Evolutionary conservation across 2,329 filamentous ascomycete species (phyloP).

Genomic region (Coniella vitis): DNA sequence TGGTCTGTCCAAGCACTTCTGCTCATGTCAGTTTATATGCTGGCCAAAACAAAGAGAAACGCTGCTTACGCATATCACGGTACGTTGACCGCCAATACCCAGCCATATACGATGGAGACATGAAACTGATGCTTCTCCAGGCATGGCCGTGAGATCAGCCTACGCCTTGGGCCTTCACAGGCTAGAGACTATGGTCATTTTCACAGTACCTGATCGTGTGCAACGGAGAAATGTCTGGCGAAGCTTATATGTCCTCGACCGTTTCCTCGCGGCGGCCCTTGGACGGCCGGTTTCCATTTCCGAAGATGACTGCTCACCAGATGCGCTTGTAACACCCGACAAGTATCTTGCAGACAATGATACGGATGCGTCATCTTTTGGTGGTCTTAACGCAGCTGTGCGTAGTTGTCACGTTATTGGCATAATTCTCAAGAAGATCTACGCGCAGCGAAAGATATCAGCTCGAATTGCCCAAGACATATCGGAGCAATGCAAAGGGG

Average conservation of each 20-base stretch:
- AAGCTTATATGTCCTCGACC: slow-evolving; percentile 58
- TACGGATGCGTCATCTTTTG: slow-evolving; percentile 16
- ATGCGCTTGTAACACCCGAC: slow-evolving; percentile 28
- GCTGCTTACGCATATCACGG: slow-evolving; percentile 57
- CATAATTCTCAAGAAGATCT: slow-evolving; percentile 51
- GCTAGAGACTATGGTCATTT: slow-evolving; percentile 51
- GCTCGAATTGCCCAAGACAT: slow-evolving; percentile 51
- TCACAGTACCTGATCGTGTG: slow-evolving; percentile 37
- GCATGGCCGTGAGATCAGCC: slow-evolving; percentile 57
- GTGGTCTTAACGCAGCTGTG: slow-evolving; percentile 48
- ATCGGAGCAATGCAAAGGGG: slow-evolving; percentile 43
- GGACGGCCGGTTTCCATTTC: slow-evolving; percentile 56
- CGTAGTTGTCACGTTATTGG: slow-evolving; percentile 52
- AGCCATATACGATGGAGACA: too few species aligned
- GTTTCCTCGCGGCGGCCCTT: slow-evolving; percentile 55
- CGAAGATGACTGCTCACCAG: slow-evolving; percentile 54
- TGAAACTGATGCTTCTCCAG: slow-evolving; percentile 26
- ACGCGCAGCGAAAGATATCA: slow-evolving; percentile 53
- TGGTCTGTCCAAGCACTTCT: slow-evolving; percentile 59
- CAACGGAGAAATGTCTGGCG: slow-evolving; percentile 55
- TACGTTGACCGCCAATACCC: slow-evolving; percentile 23
- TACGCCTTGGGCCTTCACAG: slow-evolving; percentile 57
- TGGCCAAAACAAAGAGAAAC: slow-evolving; percentile 55
- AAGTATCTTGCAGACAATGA: slow-evolving; percentile 12
- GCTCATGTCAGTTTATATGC: slow-evolving; percentile 58